Evolutionary conservation across 208 protist species (phyloP).

Genomic region (Leishmania amazonensis): DNA sequence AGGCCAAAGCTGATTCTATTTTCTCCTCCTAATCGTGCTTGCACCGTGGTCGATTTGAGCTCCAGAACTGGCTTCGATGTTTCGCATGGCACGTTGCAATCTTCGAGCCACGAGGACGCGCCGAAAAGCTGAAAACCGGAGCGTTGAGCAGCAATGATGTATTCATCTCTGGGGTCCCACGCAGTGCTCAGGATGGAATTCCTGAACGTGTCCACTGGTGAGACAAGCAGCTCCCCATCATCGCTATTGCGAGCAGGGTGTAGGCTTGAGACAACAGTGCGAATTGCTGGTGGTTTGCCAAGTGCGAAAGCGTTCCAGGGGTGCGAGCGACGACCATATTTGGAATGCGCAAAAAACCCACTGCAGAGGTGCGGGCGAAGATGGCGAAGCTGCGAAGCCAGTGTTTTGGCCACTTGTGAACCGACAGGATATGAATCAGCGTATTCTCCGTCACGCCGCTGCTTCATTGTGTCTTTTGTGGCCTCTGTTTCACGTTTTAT

Average conservation of each 20-base stretch:
- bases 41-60: conserved; percentile 16
- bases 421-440: background rate
- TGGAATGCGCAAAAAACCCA: background rate
- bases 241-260: conserved; percentile 6
- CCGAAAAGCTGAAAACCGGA: conserved; percentile 33
- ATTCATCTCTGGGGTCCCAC: conserved; percentile 30
- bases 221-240: conserved; percentile 20
- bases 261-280: conserved; percentile 7
- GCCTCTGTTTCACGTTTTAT: background rate
- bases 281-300: background rate
- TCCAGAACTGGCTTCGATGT: conserved; percentile 9
- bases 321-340: background rate
- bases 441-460: background rate
- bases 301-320: background rate
- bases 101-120: background rate
- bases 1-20: conserved; percentile 51
- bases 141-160: conserved; percentile 21
- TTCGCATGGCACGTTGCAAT: background rate
- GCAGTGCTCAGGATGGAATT: conserved; percentile 25
- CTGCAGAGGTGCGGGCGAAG: background rate
- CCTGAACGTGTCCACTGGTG: conserved; percentile 16
- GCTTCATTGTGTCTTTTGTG: background rate
- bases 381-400: background rate
- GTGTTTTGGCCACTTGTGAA: background rate
- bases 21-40: conserved; percentile 12